Evolutionary conservation across 2,329 filamentous ascomycete genomes (phyloP), one percentile per base, ranked within the genome.

Genomic region (Penicillium sp.): DNA sequence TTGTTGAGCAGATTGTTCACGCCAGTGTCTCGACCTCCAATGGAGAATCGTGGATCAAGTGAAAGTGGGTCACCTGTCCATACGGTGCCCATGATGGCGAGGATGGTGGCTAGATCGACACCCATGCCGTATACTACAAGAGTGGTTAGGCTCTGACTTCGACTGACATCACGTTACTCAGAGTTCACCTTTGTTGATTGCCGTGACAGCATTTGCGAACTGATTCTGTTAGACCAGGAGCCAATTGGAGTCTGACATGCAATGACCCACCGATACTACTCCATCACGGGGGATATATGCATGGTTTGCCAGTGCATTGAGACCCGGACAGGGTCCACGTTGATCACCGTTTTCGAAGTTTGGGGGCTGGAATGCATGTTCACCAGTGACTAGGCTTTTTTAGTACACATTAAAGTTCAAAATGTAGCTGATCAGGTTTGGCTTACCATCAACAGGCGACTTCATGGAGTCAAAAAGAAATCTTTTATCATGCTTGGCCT

Each of bases 51-150:
- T 1, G 75, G 79, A 40, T 75, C 71, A 1, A 81, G 56, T 0
- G 81, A 81, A 0, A 83, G 58, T 5, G 79, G 77, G 55, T 83
- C 79, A 1, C 82, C 81, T 3, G 76, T 75, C 59, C 77, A 77
- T 10, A 79, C 75, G 13, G 77, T 79, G 6, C 78, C 79, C 66
- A 80, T 75, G 4, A 77, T 67, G n/a, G 76, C 72, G 3, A 80
- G 64, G 4, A 81, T 52, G 1, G 71, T 69, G 1, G 70, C 67
- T 0, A 81, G 60, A 14, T 79, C 79, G 16, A 79, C 47, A 0
- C 74, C 73, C 80, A 82, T 82, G 4, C 78, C 77, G 24, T 71
- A 80, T 1, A 82, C 79, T 75, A 43, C 5, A 27, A 40, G 32
- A 5, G 6, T n/a, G 47, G 8, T 42, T 45, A 34, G 18, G 13